phyloP scores from a whole-genome alignment of 345 rosid species.

The Erucastrum elatum region DNA sequence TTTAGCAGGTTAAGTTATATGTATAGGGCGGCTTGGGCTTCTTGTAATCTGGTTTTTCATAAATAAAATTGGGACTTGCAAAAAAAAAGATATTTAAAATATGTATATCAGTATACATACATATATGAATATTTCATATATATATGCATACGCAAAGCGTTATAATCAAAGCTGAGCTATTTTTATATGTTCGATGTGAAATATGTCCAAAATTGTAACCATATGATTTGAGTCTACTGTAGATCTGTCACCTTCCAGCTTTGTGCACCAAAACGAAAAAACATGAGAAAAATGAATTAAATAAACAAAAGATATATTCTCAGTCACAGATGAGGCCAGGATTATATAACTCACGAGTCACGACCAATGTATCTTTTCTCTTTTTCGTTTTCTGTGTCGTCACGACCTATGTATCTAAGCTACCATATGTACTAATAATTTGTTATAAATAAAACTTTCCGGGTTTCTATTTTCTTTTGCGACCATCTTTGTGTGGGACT shows the following conservation, averaged over 20 bases:
- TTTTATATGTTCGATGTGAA: slow-evolving; percentile 35
- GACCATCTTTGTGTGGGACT: slow-evolving; percentile 10
- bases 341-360: slow-evolving; percentile 29
- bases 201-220: slow-evolving; percentile 43
- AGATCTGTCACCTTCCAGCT: slow-evolving; percentile 32
- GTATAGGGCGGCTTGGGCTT: no score
- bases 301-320: slow-evolving; percentile 20
- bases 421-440: slow-evolving; percentile 33
- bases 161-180: slow-evolving; percentile 27
- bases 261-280: slow-evolving; percentile 22
- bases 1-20: neutral
- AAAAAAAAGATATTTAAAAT: no score
- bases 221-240: slow-evolving; percentile 32
- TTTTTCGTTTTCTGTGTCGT: slow-evolving; percentile 27
- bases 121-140: neutral
- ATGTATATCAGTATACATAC: neutral
- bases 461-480: neutral
- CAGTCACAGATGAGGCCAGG: slow-evolving; percentile 27
- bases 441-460: slow-evolving; percentile 19
- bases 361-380: slow-evolving; percentile 8
- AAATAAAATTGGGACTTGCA: no score
- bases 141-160: slow-evolving; percentile 29
- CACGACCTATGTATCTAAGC: slow-evolving; percentile 39
- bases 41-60: no score
- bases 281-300: neutral